A percentile compares a stretch with the other conserved stretches of the same genome.
Evolutionary conservation across 169 alveolate species (phyloP).

Genomic region (Cryptosporidium sp.): DNA sequence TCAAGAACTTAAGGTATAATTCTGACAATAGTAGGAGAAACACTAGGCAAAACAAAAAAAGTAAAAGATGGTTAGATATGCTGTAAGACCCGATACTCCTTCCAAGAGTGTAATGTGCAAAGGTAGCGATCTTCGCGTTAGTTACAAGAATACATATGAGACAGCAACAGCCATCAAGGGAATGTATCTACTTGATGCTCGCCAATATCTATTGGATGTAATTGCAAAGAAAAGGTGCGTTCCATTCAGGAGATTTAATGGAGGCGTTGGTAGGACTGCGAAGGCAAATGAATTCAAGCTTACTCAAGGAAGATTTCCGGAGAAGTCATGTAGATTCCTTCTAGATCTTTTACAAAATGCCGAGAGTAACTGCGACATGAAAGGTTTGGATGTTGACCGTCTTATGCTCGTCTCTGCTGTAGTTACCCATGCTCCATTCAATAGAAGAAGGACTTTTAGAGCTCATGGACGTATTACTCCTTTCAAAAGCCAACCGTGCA

Average conservation of each 20-base stretch:
- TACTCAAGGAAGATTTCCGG: constrained; percentile 99
- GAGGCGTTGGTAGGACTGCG: constrained; percentile 97
- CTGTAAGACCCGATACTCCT: constrained; percentile 77
- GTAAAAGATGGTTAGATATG: constrained; percentile 61
- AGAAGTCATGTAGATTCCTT: constrained; percentile 93
- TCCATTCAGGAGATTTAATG: constrained; percentile 96
- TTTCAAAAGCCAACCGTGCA: constrained; percentile 91
- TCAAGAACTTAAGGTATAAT: constrained; percentile 8
- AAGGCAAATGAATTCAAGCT: constrained; percentile 95
- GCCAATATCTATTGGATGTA: constrained; percentile 94
- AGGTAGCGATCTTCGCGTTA: constrained; percentile 93
- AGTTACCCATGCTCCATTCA: constrained; percentile 95
- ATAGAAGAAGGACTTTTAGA: constrained; percentile 98
- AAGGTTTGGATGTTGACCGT: constrained; percentile 93
- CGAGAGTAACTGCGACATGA: constrained; percentile 96
- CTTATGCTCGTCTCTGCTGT: constrained; percentile 91
- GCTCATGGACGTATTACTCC: constrained; percentile 99
- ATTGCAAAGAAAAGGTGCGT: constrained; percentile 95
- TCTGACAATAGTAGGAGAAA: constrained; percentile 3
- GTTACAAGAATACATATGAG: constrained; percentile 97
- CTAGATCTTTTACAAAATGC: constrained; percentile 92
- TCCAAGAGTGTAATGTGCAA: constrained; percentile 85
- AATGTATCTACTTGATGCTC: constrained; percentile 92
- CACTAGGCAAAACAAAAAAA: not conserved
- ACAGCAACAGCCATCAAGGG: constrained; percentile 96